Base-by-base conservation (phyloP, 2,329 filamentous ascomycete species). In the Arthrocladium fulminans region DNA sequence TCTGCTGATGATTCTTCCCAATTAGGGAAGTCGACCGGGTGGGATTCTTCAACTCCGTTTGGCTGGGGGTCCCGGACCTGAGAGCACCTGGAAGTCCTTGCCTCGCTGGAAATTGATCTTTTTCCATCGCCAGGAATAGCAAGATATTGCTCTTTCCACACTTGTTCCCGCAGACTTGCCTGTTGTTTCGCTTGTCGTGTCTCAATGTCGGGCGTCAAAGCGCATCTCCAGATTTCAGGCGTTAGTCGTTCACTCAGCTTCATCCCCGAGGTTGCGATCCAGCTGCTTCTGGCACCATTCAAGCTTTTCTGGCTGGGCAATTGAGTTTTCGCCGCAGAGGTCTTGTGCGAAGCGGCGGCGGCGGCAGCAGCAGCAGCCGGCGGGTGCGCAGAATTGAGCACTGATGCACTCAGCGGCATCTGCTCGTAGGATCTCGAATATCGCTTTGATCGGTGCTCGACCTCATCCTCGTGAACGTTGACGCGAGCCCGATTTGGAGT, bases 11-110 rank as follows among this genome's bases (percentile, higher is more conserved):
- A n/a, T 15, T n/a, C 39, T 5, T 24, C 22, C 6, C n/a, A 12
- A 27, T 44, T 27, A 30, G 15, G 15, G 22, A 32, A 32, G 2
- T 17, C 65, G 15, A 66, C 59, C 47, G 75, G 74, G 2, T 68
- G 66, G 0, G 69, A 67, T 58, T 75, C 73, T 46, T 74, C 70
- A 40, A 75, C 59, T 2, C 62, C 67, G 24, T 39, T 44, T 20
- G 7, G 24, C 12, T 20, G 25, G n/a, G 41, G 27, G 5, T 19
- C 3, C 25, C 7, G 19, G 5, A 30, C 19, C 12, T 34, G 27
- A 3, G 15, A 32, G 8, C 19, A 4, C n/a, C 22, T 3, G 12
- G 37, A 40, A n/a, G 12, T 8, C 22, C n/a, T 40, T 22, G 37
- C 19, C 17, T 40, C 37, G 6, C 12, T 24, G 7, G 37, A 40